These are phyloP conservation scores for Dioscorea zingiberensis DNA, from an alignment of 106 monocot genomes.

Conservation along the genomic window DNA sequence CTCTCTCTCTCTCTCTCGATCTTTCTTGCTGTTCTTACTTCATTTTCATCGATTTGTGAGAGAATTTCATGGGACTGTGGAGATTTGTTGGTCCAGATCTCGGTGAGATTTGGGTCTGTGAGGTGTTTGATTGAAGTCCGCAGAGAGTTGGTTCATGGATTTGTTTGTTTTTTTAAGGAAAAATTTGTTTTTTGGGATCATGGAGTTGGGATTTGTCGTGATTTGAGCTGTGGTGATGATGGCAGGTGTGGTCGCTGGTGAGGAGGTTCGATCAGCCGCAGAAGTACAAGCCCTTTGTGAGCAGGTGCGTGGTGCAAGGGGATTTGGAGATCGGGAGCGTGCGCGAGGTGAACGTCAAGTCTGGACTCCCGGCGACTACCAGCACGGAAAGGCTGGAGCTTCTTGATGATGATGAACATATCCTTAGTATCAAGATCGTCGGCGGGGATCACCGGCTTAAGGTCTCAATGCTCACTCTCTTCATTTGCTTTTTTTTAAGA, in stretches of 20 bases:
- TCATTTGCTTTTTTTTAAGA: no score
- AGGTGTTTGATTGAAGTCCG: no score
- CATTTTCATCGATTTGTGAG: neutral
- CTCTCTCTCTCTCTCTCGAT: neutral
- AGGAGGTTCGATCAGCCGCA: conserved; percentile 79
- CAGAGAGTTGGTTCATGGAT: no score
- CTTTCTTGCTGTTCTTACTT: neutral
- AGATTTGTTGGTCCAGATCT: neutral
- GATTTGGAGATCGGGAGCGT: conserved; percentile 73
- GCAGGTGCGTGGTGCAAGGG: conserved; percentile 61
- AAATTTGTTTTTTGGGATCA: no score
- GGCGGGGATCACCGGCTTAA: conserved; percentile 88
- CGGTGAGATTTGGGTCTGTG: neutral
- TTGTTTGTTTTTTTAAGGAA: no score
- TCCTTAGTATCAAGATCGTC: conserved; percentile 68
- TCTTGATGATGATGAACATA: conserved; percentile 70
- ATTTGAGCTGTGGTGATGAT: neutral
- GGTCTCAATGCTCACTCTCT: conserved; percentile 12
- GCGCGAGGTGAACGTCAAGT: conserved; percentile 79
- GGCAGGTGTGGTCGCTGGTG: conserved; percentile 84
- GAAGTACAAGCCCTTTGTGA: conserved; percentile 87
- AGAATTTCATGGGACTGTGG: no score
- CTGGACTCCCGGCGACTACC: conserved; percentile 88
- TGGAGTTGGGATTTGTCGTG: no score
- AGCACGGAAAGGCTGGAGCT: conserved; percentile 75